Conservation (phyloP, 345 rosid genomes). For the Pistacia vera region DNA sequence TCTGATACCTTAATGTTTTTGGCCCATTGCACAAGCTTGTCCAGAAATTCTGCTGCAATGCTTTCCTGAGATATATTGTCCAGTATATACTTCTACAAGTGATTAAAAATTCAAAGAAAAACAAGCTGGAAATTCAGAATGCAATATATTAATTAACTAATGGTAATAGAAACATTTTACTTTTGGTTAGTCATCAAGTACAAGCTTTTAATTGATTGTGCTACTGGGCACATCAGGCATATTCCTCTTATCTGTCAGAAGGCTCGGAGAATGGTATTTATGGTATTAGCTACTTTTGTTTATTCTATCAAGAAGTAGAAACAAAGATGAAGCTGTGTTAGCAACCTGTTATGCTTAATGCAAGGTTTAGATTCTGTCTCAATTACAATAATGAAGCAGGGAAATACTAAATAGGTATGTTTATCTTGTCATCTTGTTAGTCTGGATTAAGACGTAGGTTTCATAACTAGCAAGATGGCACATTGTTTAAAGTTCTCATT, state of each 20-base stretch:
- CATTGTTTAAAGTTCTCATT: not conserved
- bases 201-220: no score
- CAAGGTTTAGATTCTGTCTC: not conserved
- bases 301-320: not conserved
- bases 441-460: no score
- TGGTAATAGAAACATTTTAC: not conserved
- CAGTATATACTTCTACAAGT: no score
- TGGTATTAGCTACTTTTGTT: not conserved
- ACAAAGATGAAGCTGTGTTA: not conserved
- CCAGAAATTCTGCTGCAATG: slow-evolving; percentile 70
- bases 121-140: not conserved
- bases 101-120: no score
- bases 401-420: no score
- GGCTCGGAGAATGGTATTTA: no score
- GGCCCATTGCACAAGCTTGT: slow-evolving; percentile 75
- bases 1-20: slow-evolving; percentile 85
- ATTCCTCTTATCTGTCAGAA: no score
- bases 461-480: no score
- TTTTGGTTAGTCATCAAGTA: not conserved
- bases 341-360: not conserved
- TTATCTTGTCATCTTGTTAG: no score
- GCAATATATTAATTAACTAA: not conserved
- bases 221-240: no score
- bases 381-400: not conserved
- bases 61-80: slow-evolving; percentile 68